Evolutionary conservation across 2,329 filamentous ascomycete species (phyloP), one percentile per base, ranked within the genome.

Genomic region (Myriosclerotinia duriaeana): DNA sequence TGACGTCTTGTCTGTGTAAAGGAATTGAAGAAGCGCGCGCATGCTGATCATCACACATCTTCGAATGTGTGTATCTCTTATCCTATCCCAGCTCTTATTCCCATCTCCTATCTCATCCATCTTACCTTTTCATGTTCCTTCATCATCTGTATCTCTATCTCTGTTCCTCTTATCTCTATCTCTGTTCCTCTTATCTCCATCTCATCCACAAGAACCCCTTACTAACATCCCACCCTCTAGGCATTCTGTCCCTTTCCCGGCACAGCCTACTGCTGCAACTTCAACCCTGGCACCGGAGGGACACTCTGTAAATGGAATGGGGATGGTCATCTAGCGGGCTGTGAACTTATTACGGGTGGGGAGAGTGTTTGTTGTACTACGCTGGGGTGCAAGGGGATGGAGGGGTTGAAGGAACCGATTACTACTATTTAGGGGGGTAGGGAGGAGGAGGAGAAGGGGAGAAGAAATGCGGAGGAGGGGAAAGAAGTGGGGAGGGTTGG

Each of bases 351-450:
- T 17, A 48, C 52, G 0, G 62, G 62, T 0, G 42, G 53, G 1
- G 52, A 58, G 14, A 64, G 52, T 17, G 62, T 64, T n/a, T 64
- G 62, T 40, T 64, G 62, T 55, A 26, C 9, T 14, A 26, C 14
- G 5, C 7, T 26, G 0, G 62, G 53, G 3, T 64, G 62, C 30
- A 50, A 64, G 53, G 62, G 62, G 5, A 58, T 64, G 62, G 17
- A 1, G 3, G 62, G 62, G 5, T 58, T 64, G 62, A 56, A 9
- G 30, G 34, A 44, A 20, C 62, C 62, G 9, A 64, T 64, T 38
- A 48, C 40, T 40, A 56, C 62, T 4, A 22, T 56, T 50, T 64
- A 58, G 53, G 34, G 34, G 5, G 40, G 5, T 26, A 26, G 8
- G 36, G 17, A 15, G 9, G 4, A 7, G 48, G 46, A 20, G 11